Percentiles rank a stretch among this genome's conserved stretches.
Evolutionary conservation across 2,329 filamentous ascomycete species (phyloP).

Genomic region (Tolypocladium sp.): DNA sequence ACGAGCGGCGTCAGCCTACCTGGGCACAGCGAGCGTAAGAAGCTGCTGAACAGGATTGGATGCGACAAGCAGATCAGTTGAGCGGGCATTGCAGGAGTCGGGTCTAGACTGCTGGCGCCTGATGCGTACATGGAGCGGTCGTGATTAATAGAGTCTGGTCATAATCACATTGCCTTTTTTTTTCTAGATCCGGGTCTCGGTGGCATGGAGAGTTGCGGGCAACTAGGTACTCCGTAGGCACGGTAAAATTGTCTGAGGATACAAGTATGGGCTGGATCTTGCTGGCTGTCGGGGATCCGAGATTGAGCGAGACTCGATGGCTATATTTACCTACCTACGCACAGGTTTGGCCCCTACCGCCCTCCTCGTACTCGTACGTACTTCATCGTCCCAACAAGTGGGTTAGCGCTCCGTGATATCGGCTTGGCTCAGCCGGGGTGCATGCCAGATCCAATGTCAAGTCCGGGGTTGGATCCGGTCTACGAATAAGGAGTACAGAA

Average conservation of each 20-base stretch:
- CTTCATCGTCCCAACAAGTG: too few relatives aligned
- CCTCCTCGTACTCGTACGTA: too few relatives aligned
- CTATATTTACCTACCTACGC: background rate
- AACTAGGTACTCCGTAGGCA: background rate
- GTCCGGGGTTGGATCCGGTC: background rate
- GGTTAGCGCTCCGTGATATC: background rate
- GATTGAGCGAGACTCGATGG: background rate
- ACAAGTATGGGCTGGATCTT: too few relatives aligned
- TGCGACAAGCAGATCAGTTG: constrained; percentile 56
- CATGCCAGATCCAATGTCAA: background rate
- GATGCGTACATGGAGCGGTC: background rate
- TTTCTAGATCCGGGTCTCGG: background rate
- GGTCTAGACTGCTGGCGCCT: background rate
- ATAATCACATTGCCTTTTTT: background rate
- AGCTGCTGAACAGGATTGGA: constrained; percentile 69
- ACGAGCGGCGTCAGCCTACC: constrained; percentile 54
- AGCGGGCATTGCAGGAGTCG: background rate
- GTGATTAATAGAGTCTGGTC: background rate
- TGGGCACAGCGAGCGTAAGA: constrained; percentile 68
- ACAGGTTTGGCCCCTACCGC: too few relatives aligned
- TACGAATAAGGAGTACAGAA: too few relatives aligned
- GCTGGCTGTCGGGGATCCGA: too few relatives aligned
- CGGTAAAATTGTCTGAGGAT: too few relatives aligned
- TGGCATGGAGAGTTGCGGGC: background rate
- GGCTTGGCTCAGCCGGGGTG: background rate